Evolutionary conservation across 257 asterid genomes (phyloP).

Genomic region (Penstemon barbatus): DNA sequence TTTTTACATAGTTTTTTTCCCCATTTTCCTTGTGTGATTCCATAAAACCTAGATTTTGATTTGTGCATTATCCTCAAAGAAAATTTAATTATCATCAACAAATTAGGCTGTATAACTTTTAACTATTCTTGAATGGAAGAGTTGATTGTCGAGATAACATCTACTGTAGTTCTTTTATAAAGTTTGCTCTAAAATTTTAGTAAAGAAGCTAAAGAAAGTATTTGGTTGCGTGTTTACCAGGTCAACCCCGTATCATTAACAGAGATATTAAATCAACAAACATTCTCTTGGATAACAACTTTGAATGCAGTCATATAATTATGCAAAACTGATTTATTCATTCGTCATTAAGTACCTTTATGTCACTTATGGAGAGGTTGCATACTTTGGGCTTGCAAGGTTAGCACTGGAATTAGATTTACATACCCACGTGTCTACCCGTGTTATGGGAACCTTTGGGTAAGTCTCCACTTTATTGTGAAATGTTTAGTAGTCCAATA

Average conservation of each 20-base stretch:
- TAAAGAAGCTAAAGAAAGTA: conserved; percentile 8
- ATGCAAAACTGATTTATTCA: not conserved
- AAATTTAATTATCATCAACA: not conserved
- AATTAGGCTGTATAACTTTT: conserved; percentile 1
- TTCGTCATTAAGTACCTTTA: conserved; percentile 4
- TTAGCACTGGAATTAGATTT: conserved; percentile 67
- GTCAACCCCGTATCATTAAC: conserved; percentile 88
- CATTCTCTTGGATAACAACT: conserved; percentile 80
- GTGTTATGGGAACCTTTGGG: conserved; percentile 98
- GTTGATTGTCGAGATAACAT: conserved; percentile 1
- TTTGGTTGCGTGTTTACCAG: conserved; percentile 38
- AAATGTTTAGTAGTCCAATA: not conserved
- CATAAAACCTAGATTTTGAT: not conserved
- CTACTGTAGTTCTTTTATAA: not conserved
- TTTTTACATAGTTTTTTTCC: not conserved
- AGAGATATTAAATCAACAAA: conserved; percentile 87
- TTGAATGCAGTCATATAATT: conserved; percentile 35
- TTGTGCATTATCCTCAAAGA: not conserved
- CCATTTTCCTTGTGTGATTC: not conserved
- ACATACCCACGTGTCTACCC: conserved; percentile 79
- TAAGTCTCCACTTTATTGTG: conserved; percentile 36
- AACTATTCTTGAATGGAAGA: conserved; percentile 19
- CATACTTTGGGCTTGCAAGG: conserved; percentile 92
- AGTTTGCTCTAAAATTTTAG: conserved; percentile 11
- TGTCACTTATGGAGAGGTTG: conserved; percentile 52